Conservation (phyloP, 352 stramenopile species). For the Phytophthora constricta region DNA sequence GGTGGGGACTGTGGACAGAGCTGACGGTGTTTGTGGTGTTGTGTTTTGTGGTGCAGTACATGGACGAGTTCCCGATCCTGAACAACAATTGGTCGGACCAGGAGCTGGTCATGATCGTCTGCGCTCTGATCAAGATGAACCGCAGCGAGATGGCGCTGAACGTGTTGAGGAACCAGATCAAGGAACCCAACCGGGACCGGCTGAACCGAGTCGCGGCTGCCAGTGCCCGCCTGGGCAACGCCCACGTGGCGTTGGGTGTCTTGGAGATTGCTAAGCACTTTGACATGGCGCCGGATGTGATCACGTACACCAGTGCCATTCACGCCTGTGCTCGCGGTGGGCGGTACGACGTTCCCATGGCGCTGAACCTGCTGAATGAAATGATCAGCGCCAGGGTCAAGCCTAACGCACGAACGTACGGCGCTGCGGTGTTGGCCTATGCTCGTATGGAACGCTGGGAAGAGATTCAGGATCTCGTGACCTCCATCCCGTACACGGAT, state of each 20-base stretch:
- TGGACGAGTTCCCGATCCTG: conserved; percentile 72
- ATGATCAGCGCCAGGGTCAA: conserved; percentile 66
- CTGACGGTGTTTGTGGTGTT: conserved; percentile 9
- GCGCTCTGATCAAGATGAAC: conserved; percentile 79
- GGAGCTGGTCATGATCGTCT: conserved; percentile 79
- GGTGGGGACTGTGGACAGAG: background rate
- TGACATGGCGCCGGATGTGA: conserved; percentile 62
- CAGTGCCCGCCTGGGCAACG: conserved; percentile 71
- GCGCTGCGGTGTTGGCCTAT: conserved; percentile 71
- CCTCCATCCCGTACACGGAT: conserved; percentile 63
- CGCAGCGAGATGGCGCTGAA: conserved; percentile 59
- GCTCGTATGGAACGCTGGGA: conserved; percentile 73
- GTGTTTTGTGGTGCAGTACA: conserved; percentile 41
- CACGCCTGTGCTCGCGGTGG: conserved; percentile 73
- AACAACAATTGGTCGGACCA: conserved; percentile 70
- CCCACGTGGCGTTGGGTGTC: conserved; percentile 67
- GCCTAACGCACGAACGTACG: conserved; percentile 82
- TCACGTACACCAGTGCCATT: conserved; percentile 85
- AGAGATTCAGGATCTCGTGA: conserved; percentile 69
- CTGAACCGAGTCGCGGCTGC: conserved; percentile 76
- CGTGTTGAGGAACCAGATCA: conserved; percentile 70
- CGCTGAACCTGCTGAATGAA: conserved; percentile 77
- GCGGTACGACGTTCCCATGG: conserved; percentile 52
- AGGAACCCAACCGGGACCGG: conserved; percentile 52
- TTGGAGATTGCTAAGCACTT: conserved; percentile 79